A percentile compares a stretch with the other conserved stretches of the same genome.
Evolutionary conservation across 2,329 filamentous ascomycete species (phyloP).

Genomic region (Diaporthe humulicola): DNA sequence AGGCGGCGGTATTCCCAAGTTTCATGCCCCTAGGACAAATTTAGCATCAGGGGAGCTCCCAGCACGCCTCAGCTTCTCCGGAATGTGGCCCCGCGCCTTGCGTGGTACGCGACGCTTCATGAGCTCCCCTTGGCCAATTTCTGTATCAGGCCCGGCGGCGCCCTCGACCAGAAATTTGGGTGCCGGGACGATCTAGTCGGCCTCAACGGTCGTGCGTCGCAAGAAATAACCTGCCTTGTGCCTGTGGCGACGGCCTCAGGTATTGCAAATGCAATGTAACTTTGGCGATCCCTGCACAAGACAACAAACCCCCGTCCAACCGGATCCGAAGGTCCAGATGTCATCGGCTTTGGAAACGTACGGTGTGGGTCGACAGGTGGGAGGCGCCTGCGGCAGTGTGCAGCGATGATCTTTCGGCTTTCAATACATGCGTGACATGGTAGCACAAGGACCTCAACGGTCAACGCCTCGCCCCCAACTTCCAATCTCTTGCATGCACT

Average conservation of each 20-base stretch:
- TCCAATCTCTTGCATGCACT: conserved; percentile 13
- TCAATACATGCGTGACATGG: neutral
- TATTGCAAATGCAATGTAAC: conserved; percentile 17
- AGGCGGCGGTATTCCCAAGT: conserved; percentile 15
- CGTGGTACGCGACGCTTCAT: neutral
- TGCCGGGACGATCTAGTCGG: neutral
- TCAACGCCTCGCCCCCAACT: conserved; percentile 5
- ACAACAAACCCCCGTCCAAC: conserved; percentile 15
- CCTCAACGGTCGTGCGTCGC: conserved; percentile 1
- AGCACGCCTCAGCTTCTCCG: conserved; percentile 18
- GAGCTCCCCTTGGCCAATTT: neutral
- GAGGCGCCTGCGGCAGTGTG: conserved; percentile 19
- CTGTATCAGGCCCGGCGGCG: neutral
- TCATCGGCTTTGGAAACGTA: neutral
- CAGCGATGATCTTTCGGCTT: conserved; percentile 25
- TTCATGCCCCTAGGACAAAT: neutral
- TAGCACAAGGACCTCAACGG: neutral
- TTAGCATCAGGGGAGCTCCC: conserved; percentile 15
- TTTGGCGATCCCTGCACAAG: neutral
- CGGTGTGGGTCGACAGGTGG: conserved; percentile 11
- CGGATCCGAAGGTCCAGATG: conserved; percentile 19
- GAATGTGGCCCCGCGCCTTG: neutral
- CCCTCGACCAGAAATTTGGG: neutral
- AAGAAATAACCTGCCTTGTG: conserved; percentile 27
- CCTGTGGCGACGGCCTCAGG: conserved; percentile 16